These are phyloP conservation scores for Epicoccum nigrum DNA, from an alignment of 2,329 filamentous ascomycete species.

Conservation along the genomic window DNA sequence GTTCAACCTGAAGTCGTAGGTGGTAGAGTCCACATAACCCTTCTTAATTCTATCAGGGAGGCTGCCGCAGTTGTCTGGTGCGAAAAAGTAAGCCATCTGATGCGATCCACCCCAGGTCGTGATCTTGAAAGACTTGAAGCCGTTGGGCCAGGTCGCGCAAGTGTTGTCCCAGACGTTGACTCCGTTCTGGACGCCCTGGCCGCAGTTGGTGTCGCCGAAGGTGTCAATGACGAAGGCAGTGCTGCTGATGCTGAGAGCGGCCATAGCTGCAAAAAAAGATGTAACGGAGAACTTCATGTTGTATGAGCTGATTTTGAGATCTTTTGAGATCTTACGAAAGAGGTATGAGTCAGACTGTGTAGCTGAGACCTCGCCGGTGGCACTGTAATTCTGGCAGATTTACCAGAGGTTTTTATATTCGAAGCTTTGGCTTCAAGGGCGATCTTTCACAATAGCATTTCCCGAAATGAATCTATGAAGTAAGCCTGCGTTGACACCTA, in stretches of 20 bases:
- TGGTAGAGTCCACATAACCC: conserved; percentile 8
- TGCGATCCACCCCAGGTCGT: conserved; percentile 6
- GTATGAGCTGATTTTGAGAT: no score
- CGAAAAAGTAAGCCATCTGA: conserved; percentile 13
- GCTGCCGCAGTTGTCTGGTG: conserved; percentile 9
- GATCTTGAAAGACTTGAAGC: conserved; percentile 14
- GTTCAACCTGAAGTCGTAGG: not conserved
- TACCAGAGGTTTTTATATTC: no score
- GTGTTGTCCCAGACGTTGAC: conserved; percentile 20
- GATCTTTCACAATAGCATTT: no score
- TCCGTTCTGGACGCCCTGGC: not conserved
- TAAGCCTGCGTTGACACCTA: no score
- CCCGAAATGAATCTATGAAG: no score
- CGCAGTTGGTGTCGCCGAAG: not conserved
- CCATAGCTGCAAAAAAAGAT: not conserved
- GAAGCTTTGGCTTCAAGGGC: no score
- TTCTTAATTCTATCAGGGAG: not conserved
- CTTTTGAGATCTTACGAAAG: no score
- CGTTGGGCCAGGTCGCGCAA: conserved; percentile 16
- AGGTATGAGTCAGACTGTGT: no score
- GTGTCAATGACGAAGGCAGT: conserved; percentile 1
- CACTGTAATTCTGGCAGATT: no score
- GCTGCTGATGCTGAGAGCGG: not conserved
- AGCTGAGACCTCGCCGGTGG: no score
- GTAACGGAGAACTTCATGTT: no score